Base-by-base conservation (phyloP, 2,329 filamentous ascomycete genomes). In the Cladosporium sp. region DNA sequence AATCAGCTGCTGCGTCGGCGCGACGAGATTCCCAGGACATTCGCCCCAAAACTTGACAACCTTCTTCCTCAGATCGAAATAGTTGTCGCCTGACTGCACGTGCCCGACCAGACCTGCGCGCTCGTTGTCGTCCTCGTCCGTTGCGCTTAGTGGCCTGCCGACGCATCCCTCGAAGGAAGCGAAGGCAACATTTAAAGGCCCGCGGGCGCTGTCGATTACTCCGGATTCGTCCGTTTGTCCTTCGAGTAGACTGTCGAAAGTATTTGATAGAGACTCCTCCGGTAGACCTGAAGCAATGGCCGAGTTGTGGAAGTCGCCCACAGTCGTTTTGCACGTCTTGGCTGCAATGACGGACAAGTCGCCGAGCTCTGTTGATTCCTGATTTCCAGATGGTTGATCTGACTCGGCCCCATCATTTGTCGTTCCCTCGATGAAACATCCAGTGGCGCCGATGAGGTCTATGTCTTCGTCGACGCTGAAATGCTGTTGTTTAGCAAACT, bases 381-480 rank as follows among this genome's bases (percentile, higher is more conserved):
- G 21, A 8, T 36, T 41, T 18, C 8, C 24, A 3, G 38, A 28
- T 2, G 57, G 11, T 5, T 15, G 21, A 12, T 51, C n/a, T 51
- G 59, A 4, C 1, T 34, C 10, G 28, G 38, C 18, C 18, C 32
- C 55, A 21, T 52, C 59, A 15, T 51, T 3, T 54, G 30, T 3
- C 2, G n/a, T 14, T 1, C 54, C 59, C 14, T 54, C 44, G 21
- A 62, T 26, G 12, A 62, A 21, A 3, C 44, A 62, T 34, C 59
- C 59, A 7, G 59, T 21, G 8, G 59, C 15, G 0, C 59, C 59
- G 32, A 62, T 52, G 5, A 62, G n/a, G 14, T 62, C 59, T 21
- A 62, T 54, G 47, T 62, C 59, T 3, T 62, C 59, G n/a, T 62
- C 59, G 3, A 62, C 18, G 47, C 59, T 62, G 47, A 62, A 62